phyloP scores from a whole-genome alignment of 2,329 filamentous ascomycete genomes.

The Didymella arachidicola region DNA sequence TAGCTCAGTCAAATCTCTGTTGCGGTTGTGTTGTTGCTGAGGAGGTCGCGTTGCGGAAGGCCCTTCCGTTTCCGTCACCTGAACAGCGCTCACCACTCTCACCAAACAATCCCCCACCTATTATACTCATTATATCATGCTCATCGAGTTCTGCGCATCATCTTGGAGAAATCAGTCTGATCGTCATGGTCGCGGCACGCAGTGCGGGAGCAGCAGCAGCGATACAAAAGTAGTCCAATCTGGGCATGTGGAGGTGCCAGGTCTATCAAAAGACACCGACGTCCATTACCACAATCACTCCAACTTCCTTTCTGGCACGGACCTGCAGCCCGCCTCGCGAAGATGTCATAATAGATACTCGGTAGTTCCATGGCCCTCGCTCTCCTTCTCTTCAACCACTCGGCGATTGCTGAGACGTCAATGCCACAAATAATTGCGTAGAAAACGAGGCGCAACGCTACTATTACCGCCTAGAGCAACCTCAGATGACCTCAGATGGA shows the following conservation, averaged over 20 bases:
- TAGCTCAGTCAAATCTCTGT: not conserved
- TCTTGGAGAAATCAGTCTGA: not conserved
- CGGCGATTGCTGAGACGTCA: not conserved
- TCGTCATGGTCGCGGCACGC: not conserved
- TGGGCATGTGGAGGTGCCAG: slow-evolving; percentile 2
- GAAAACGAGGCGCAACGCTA: not conserved
- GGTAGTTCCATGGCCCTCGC: slow-evolving; percentile 1
- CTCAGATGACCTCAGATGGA: not conserved
- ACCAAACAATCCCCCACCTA: not conserved
- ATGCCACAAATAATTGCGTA: not conserved
- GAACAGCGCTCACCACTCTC: not conserved
- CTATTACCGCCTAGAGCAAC: not conserved
- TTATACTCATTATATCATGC: not conserved
- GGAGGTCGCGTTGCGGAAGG: not conserved
- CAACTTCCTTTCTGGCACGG: not conserved
- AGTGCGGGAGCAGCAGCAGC: not conserved
- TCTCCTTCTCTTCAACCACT: not conserved
- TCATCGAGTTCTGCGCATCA: not conserved
- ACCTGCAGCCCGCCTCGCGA: not conserved
- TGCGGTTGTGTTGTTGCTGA: not conserved
- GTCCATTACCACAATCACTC: not conserved
- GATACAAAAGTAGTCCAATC: not conserved
- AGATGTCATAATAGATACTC: not conserved
- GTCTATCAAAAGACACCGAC: not conserved
- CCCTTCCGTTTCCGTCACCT: not conserved